These are phyloP conservation scores for Dissoconium aciculare DNA, from an alignment of 2,329 filamentous ascomycete genomes.

Conservation along the genomic window DNA sequence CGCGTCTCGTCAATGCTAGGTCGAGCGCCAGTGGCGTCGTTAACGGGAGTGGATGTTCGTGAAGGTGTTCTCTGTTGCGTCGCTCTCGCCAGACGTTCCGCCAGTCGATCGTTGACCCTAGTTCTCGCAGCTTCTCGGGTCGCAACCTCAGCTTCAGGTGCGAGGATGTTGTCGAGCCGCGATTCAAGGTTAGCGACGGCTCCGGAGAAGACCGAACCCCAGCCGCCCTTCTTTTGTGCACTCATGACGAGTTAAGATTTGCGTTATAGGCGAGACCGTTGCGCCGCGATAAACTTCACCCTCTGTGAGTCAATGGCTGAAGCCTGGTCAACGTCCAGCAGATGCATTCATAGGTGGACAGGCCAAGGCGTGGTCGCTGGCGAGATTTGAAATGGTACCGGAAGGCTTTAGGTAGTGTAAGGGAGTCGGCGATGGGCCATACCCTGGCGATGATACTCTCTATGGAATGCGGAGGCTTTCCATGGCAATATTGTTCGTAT, in stretches of 20 bases:
- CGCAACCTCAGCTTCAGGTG: constrained; percentile 47
- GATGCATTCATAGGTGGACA: no score
- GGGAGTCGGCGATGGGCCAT: no score
- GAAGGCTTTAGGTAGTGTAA: no score
- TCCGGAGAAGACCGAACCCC: constrained; percentile 57
- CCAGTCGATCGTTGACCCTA: constrained; percentile 64
- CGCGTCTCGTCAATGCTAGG: constrained; percentile 31
- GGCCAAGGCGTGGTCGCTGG: no score
- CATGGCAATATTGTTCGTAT: no score
- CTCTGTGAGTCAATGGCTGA: no score
- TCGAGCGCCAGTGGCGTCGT: constrained; percentile 29
- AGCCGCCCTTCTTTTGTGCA: constrained; percentile 21
- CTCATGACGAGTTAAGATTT: constrained; percentile 3
- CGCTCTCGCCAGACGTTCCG: constrained; percentile 78
- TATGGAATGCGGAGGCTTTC: no score
- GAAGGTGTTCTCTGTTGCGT: constrained; percentile 56
- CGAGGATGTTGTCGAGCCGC: constrained; percentile 76
- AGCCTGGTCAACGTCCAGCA: no score
- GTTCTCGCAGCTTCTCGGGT: constrained; percentile 36
- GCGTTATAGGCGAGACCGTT: background rate
- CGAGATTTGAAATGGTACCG: no score
- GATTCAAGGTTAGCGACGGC: constrained; percentile 91
- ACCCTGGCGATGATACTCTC: no score
- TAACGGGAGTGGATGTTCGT: constrained; percentile 39
- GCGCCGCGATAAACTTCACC: background rate